Percentiles rank a stretch among this genome's conserved stretches.
These are phyloP conservation scores for Pleurotus giganteus DNA, from an alignment of 768 basidiomycete species.

Conservation along the genomic window DNA sequence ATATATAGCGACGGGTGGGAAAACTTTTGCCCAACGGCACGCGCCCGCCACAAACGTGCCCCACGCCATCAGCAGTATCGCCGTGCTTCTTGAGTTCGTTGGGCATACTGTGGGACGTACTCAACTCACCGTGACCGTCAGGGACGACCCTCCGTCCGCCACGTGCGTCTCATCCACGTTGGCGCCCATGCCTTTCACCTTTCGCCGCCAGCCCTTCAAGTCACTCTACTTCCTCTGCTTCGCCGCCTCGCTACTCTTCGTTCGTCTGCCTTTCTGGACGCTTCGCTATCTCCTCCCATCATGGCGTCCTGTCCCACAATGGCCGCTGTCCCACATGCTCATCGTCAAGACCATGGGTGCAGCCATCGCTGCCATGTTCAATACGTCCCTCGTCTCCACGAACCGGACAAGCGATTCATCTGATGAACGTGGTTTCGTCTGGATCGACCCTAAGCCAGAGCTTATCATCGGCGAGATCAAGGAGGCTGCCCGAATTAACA, in stretches of 20 bases:
- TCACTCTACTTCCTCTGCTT: conserved; percentile 12
- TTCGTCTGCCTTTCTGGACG: conserved; percentile 19
- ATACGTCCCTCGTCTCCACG: not conserved
- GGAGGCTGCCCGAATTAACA: conserved; percentile 23
- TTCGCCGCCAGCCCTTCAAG: conserved; percentile 17
- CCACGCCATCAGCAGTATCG: not conserved
- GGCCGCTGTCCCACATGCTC: not conserved
- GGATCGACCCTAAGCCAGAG: conserved; percentile 31
- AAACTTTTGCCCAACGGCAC: not conserved
- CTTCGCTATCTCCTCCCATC: conserved; percentile 13
- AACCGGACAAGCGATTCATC: conserved; percentile 13
- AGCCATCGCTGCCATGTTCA: not conserved
- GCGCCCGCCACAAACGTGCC: not conserved
- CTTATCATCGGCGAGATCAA: conserved; percentile 29
- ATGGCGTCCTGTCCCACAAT: conserved; percentile 13
- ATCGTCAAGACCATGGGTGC: conserved; percentile 2
- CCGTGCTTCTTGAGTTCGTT: not conserved
- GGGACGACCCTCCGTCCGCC: not conserved
- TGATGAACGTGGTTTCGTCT: conserved; percentile 25
- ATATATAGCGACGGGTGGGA: not conserved
- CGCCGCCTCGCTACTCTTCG: conserved; percentile 3
- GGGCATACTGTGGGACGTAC: not conserved
- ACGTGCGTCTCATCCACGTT: no score
- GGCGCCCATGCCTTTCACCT: conserved; percentile 13
- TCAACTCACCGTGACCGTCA: not conserved